Evolutionary conservation across 2,329 filamentous ascomycete genomes (phyloP).

Genomic region (Trichoderma brevicompactum): DNA sequence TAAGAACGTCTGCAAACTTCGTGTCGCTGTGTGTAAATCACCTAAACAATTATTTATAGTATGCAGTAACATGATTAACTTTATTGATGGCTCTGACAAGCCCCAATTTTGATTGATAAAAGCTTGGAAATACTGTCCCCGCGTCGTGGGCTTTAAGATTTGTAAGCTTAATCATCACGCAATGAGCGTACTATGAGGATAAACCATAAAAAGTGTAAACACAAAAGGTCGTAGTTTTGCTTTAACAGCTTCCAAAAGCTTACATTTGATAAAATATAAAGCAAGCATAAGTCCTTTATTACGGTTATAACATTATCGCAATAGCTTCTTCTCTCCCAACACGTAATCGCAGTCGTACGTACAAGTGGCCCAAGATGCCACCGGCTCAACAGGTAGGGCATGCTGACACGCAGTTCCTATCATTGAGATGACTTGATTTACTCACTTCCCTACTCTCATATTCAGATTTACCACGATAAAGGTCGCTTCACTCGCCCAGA

Average conservation of each 20-base stretch:
- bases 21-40: too few relatives aligned
- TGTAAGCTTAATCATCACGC: constrained; percentile 18
- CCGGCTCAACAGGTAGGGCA: neutral
- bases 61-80: too few relatives aligned
- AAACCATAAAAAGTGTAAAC: too few relatives aligned
- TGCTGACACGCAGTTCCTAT: too few relatives aligned
- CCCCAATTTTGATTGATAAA: constrained; percentile 14
- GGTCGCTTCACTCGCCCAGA: constrained; percentile 58
- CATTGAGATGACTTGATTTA: neutral
- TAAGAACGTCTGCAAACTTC: too few relatives aligned
- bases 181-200: neutral
- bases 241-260: too few relatives aligned
- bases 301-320: too few relatives aligned
- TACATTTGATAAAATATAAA: neutral
- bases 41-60: too few relatives aligned
- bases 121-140: constrained; percentile 22
- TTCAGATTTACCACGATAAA: constrained; percentile 41
- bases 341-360: neutral
- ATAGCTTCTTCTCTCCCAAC: too few relatives aligned
- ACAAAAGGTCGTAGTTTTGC: too few relatives aligned
- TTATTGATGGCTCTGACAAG: neutral
- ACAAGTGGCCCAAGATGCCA: neutral
- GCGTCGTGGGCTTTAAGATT: neutral
- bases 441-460: neutral
- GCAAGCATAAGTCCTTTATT: too few relatives aligned